These are phyloP conservation scores for Glaciozyma antarctica DNA, from an alignment of 768 basidiomycete species.

Conservation along the genomic window DNA sequence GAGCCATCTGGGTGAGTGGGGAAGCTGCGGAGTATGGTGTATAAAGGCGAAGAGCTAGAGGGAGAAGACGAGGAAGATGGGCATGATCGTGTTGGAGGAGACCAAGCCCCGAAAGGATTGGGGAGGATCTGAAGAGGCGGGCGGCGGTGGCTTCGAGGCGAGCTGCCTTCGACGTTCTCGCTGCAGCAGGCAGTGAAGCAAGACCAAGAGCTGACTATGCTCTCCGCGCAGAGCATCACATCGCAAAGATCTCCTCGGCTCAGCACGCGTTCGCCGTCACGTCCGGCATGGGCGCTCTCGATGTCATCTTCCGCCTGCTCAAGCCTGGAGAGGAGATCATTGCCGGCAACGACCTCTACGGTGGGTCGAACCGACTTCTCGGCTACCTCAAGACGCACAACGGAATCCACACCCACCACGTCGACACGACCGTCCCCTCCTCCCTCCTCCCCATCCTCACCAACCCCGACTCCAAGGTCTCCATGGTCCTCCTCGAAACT, in stretches of 20 bases:
- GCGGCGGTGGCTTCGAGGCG: background rate
- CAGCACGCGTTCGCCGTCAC: conserved; percentile 82
- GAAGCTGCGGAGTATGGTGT: background rate
- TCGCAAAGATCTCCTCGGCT: conserved; percentile 93
- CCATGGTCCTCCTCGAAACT: conserved; percentile 90
- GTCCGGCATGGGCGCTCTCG: conserved; percentile 96
- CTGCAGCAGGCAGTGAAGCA: background rate
- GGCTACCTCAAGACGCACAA: conserved; percentile 77
- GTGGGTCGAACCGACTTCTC: conserved; percentile 91
- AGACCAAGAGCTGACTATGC: background rate
- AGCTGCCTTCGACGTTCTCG: background rate
- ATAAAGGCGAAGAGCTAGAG: no score
- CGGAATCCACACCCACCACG: conserved; percentile 81
- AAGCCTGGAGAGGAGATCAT: conserved; percentile 94
- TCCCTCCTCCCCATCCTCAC: conserved; percentile 54
- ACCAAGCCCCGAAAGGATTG: background rate
- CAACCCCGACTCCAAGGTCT: conserved; percentile 41
- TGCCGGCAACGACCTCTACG: conserved; percentile 86
- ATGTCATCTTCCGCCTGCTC: conserved; percentile 83
- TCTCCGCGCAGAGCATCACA: conserved; percentile 71
- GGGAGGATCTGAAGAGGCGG: background rate
- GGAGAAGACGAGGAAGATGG: no score
- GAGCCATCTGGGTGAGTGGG: conserved; percentile 72
- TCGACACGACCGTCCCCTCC: conserved; percentile 74
- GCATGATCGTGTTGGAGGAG: background rate